These are phyloP conservation scores for Rhodocollybia butyracea DNA, from an alignment of 768 basidiomycete genomes.

Conservation along the genomic window DNA sequence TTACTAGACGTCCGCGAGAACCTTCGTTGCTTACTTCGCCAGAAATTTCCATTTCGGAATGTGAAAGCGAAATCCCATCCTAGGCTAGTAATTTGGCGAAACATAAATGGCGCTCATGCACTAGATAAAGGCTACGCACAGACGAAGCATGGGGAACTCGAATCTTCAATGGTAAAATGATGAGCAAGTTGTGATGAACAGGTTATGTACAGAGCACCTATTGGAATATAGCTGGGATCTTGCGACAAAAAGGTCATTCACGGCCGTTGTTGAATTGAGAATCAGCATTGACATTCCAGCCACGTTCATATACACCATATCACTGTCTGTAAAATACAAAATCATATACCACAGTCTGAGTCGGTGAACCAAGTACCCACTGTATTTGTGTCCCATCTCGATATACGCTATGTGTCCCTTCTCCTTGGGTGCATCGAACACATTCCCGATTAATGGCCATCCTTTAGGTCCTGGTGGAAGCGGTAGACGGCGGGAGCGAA, in stretches of 20 bases:
- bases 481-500: too few relatives aligned
- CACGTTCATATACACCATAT: slow-evolving; percentile 10
- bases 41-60: neutral
- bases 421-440: neutral
- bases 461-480: too few relatives aligned
- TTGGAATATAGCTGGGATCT: slow-evolving; percentile 15
- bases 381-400: too few relatives aligned
- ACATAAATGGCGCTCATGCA: neutral
- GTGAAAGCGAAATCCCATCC: neutral
- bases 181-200: neutral
- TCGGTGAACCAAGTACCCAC: neutral
- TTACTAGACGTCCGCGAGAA: neutral
- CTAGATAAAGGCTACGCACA: neutral
- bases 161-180: neutral
- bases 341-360: neutral
- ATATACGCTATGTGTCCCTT: neutral
- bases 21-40: neutral
- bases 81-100: neutral
- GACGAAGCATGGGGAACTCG: neutral
- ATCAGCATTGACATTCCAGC: slow-evolving; percentile 12
- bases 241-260: slow-evolving; percentile 12
- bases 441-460: neutral
- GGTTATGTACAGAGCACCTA: neutral
- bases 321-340: neutral
- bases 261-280: slow-evolving; percentile 14